Conservation (phyloP, 345 rosid species). For the Gossypium rotundifolium region DNA sequence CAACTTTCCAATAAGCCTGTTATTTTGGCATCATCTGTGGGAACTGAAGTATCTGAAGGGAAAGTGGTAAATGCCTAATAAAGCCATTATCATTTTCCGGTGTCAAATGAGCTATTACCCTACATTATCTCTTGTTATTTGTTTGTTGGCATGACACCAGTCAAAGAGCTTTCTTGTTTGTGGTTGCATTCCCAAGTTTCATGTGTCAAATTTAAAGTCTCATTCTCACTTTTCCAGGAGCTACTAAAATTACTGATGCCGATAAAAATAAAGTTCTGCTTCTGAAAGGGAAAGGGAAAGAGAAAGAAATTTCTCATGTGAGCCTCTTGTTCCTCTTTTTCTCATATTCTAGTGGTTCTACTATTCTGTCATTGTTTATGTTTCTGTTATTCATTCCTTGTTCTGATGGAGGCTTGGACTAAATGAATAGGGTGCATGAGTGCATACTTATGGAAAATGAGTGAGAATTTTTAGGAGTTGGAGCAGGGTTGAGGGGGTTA, state of each 20-base stretch:
- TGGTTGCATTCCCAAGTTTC: neutral
- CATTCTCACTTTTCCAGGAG: conserved; percentile 29
- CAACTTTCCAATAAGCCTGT: conserved; percentile 37
- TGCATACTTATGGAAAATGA: neutral
- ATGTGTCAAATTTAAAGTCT: neutral
- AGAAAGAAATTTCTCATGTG: conserved; percentile 46
- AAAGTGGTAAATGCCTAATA: conserved; percentile 32
- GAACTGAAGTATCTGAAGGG: conserved; percentile 35
- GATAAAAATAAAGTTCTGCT: conserved; percentile 43
- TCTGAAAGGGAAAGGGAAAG: conserved; percentile 17
- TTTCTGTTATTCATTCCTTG: neutral
- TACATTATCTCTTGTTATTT: neutral
- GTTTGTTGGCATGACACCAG: neutral
- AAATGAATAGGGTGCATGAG: neutral
- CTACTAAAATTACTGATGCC: conserved; percentile 28
- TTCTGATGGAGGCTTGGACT: neutral
- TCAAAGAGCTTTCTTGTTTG: neutral
- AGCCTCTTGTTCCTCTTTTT: conserved; percentile 20
- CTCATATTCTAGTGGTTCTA: neutral
- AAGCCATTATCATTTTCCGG: neutral
- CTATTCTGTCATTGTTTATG: neutral
- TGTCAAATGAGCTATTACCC: neutral
- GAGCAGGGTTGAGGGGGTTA: neutral
- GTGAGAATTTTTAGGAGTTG: neutral
- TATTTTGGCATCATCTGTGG: conserved; percentile 27